Conservation (phyloP, 768 basidiomycete species). For the Collybia sordida region DNA sequence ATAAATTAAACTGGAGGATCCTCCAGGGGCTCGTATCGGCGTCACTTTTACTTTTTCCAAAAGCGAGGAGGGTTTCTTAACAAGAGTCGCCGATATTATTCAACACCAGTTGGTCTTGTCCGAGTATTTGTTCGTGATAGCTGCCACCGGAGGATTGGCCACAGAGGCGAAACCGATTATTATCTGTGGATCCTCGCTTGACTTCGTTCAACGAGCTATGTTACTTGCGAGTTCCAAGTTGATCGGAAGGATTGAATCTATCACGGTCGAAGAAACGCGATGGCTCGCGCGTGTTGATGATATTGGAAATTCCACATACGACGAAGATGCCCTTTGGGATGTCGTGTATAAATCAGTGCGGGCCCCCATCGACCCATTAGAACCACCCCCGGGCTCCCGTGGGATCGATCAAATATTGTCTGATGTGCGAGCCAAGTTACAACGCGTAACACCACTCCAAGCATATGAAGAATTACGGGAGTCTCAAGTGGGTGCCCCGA, state of each 20-base stretch:
- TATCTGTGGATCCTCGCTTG: slow-evolving; percentile 54
- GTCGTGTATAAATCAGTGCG: slow-evolving; percentile 63
- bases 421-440: slow-evolving; percentile 59
- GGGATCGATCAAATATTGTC: slow-evolving; percentile 57
- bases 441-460: slow-evolving; percentile 59
- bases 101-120: slow-evolving; percentile 37
- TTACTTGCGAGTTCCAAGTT: slow-evolving; percentile 69
- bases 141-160: slow-evolving; percentile 40
- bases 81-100: slow-evolving; percentile 50
- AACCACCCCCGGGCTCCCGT: slow-evolving; percentile 64
- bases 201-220: slow-evolving; percentile 64
- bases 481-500: slow-evolving; percentile 53
- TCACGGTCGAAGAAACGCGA: slow-evolving; percentile 27
- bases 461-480: slow-evolving; percentile 62
- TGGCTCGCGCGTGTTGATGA: slow-evolving; percentile 54
- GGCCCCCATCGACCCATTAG: slow-evolving; percentile 57
- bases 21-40: slow-evolving; percentile 49
- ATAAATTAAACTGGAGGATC: background rate
- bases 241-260: slow-evolving; percentile 52
- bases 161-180: slow-evolving; percentile 44
- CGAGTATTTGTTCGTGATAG: slow-evolving; percentile 55
- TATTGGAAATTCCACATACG: slow-evolving; percentile 54
- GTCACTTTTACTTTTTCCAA: slow-evolving; percentile 63
- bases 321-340: slow-evolving; percentile 69
- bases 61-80: slow-evolving; percentile 54